Evolutionary conservation across 2,329 filamentous ascomycete species (phyloP), one percentile per base, ranked within the genome.

Genomic region (Calonectria honghensis): DNA sequence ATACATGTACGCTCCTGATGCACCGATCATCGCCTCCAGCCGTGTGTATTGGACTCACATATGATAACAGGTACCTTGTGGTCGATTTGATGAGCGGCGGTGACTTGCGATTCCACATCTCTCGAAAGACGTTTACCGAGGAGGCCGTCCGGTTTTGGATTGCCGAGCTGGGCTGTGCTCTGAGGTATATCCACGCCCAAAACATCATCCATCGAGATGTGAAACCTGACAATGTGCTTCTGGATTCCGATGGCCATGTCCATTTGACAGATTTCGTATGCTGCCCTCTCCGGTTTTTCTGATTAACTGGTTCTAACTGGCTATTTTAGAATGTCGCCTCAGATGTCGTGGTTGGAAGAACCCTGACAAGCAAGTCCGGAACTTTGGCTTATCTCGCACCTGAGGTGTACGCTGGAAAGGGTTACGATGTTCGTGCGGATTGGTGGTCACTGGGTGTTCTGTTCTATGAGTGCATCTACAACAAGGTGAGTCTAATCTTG

Each of bases 391-490:
- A 99, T 83, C 91, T 99, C 10, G 96, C 96, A 1, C 97, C 97
- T 6, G 97, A 99, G 84, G 97, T 98, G 2, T 99, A 98, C 82
- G 91, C 93, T 78, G 96, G 96, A 64, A 93, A 93, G 75, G 97
- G 97, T 50, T 99, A 99, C 83, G 93, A 94, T 74, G 92, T 93
- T 61, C 95, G 97, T 80, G 96, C 97, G 52, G 97, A 99, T 84
- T 99, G 97, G 97, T 99, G 97, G 97, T 98, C 97, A 7, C 87
- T 99, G 29, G 97, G 97, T 64, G 97, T 99, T 59, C 91, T 98
- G n/a, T 98, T 98, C 85, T 99, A 98, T 85, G 97, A 99, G 85
- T 98, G 97, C 90, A 98, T 99, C 78, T 99, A 98, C 88, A 98
- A 97, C 87, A 98, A 97, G 93, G 95, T 96, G 86, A 68, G 89